These are phyloP conservation scores for Saccharomycopsis malanga DNA, from an alignment of 805 yeast species.

Conservation along the genomic window DNA sequence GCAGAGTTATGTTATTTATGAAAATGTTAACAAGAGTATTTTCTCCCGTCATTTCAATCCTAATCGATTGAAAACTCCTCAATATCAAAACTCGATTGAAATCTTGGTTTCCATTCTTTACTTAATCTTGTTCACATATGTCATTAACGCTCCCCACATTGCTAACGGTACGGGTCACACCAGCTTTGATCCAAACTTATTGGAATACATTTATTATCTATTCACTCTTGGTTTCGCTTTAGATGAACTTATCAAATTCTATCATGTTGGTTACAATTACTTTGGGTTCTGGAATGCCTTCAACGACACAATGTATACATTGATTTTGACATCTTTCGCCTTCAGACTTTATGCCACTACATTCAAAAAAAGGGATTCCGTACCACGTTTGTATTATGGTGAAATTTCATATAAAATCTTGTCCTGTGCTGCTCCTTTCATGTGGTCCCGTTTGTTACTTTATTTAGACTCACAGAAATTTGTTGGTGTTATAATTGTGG, in stretches of 20 bases:
- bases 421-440: conserved; percentile 77
- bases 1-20: conserved; percentile 57
- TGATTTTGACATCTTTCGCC: conserved; percentile 46
- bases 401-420: conserved; percentile 50
- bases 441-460: conserved; percentile 75
- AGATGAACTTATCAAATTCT: conserved; percentile 65
- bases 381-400: conserved; percentile 20
- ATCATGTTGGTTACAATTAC: conserved; percentile 68
- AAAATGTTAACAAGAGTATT: conserved; percentile 47
- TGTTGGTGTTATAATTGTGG: conserved; percentile 85
- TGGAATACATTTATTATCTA: conserved; percentile 53
- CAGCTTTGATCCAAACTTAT: conserved; percentile 27
- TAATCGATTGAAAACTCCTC: conserved; percentile 76
- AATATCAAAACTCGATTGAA: conserved; percentile 71
- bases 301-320: conserved; percentile 59
- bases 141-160: conserved; percentile 32
- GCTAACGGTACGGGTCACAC: too few species aligned
- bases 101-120: conserved; percentile 59
- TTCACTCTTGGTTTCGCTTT: conserved; percentile 59
- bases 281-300: conserved; percentile 74
- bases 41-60: conserved; percentile 68
- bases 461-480: conserved; percentile 73
- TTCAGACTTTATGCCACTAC: conserved; percentile 39
- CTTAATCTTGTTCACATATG: conserved; percentile 51
- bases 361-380: conserved; percentile 24